Percentiles rank a stretch among this genome's conserved stretches.
These are phyloP conservation scores for Cystoderma amianthinum DNA, from an alignment of 768 basidiomycete genomes.

Conservation along the genomic window DNA sequence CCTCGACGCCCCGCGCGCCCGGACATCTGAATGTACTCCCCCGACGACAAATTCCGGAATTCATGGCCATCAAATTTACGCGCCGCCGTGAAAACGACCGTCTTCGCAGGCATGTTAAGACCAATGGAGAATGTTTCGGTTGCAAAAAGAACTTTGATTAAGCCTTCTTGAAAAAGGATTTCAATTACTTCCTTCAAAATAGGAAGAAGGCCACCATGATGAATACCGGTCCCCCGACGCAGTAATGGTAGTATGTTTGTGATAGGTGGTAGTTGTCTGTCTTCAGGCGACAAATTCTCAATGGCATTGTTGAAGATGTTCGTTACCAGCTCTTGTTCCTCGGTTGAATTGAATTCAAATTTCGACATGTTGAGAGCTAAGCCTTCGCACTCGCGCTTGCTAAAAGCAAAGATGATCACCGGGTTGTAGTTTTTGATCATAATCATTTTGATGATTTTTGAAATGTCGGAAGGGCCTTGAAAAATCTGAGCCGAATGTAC, in stretches of 20 bases:
- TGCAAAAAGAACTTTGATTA: slow-evolving; percentile 97
- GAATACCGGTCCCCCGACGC: slow-evolving; percentile 93
- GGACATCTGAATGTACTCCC: slow-evolving; percentile 99
- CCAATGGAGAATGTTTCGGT: slow-evolving; percentile 99
- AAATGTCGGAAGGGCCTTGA: slow-evolving; percentile 85
- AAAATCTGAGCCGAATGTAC: neutral
- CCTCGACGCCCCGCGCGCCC: slow-evolving; percentile 97
- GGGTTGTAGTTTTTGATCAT: slow-evolving; percentile 97
- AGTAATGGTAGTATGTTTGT: slow-evolving; percentile 87
- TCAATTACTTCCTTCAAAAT: slow-evolving; percentile 99
- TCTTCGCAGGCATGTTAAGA: slow-evolving; percentile 99
- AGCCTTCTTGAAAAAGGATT: slow-evolving; percentile 95
- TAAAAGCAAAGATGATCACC: slow-evolving; percentile 97
- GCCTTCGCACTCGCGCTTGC: slow-evolving; percentile 95
- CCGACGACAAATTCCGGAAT: slow-evolving; percentile 87
- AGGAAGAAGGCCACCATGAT: slow-evolving; percentile 95
- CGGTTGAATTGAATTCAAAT: slow-evolving; percentile 88
- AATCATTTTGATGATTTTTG: slow-evolving; percentile 97
- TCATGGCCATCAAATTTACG: slow-evolving; percentile 96
- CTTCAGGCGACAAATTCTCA: slow-evolving; percentile 78
- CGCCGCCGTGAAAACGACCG: slow-evolving; percentile 93
- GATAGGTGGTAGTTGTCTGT: slow-evolving; percentile 90
- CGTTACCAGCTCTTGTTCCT: slow-evolving; percentile 82
- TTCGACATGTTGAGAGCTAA: slow-evolving; percentile 91
- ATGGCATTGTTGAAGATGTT: slow-evolving; percentile 95